Conservation (phyloP, 768 basidiomycete species). For the Kwoniella mangroviensis region DNA sequence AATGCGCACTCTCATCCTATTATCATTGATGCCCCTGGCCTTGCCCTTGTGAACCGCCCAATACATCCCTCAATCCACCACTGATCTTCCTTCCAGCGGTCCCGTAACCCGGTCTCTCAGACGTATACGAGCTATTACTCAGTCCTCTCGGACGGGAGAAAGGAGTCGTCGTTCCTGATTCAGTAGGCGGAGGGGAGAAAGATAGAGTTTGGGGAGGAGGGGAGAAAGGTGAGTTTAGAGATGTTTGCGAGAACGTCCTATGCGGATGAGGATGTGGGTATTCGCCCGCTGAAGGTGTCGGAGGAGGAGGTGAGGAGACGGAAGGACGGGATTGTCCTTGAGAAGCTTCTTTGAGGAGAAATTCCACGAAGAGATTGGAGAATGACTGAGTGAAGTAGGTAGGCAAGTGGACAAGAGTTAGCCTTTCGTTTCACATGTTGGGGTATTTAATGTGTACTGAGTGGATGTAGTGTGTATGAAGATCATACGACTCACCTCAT, state of each 20-base stretch:
- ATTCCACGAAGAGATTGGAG: constrained; percentile 96
- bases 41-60: constrained; percentile 6
- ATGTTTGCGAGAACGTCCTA: constrained; percentile 1
- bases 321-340: constrained; percentile 57
- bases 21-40: background rate
- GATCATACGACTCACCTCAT: constrained; percentile 49
- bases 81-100: constrained; percentile 17
- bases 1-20: background rate
- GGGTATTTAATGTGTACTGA: background rate
- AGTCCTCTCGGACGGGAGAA: constrained; percentile 28
- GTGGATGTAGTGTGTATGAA: background rate
- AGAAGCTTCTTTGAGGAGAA: constrained; percentile 87
- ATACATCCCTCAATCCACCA: constrained; percentile 24
- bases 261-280: constrained; percentile 3
- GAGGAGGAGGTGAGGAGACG: constrained; percentile 7
- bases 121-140: constrained; percentile 22
- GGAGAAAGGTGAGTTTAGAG: constrained; percentile 30
- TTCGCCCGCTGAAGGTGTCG: constrained; percentile 7
- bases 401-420: background rate
- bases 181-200: constrained; percentile 14
- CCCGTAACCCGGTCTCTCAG: constrained; percentile 9
- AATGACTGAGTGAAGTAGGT: constrained; percentile 68
- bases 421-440: background rate
- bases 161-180: constrained; percentile 31
- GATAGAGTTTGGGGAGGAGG: constrained; percentile 9